Evolutionary conservation across 139 green algal species (phyloP).

Genomic region (Protoeuglena noctilucae): DNA sequence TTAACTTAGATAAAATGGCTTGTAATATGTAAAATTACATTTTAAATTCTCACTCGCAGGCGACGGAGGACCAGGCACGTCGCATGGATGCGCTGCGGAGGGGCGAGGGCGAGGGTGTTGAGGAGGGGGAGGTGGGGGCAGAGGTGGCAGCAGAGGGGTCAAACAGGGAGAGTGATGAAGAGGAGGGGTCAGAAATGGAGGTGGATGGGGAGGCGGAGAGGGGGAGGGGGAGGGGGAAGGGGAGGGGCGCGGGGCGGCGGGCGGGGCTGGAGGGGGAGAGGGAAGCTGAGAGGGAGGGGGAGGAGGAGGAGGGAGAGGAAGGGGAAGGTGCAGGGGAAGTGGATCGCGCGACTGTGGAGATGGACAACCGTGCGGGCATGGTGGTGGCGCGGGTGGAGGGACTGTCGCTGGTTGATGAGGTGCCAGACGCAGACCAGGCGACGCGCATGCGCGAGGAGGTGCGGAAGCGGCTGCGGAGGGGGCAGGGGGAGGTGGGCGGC

Average conservation of each 20-base stretch:
- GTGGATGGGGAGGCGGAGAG: conserved; percentile 1
- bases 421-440: not conserved
- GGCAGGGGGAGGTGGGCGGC: conserved; percentile 7
- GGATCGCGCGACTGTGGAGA: conserved; percentile 6
- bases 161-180: conserved; percentile 8
- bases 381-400: conserved; percentile 4
- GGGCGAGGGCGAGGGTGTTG: conserved; percentile 13
- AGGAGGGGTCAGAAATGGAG: conserved; percentile 2
- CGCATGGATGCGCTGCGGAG: conserved; percentile 4
- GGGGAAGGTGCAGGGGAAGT: conserved; percentile 1
- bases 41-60: too few relatives aligned
- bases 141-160: conserved; percentile 3
- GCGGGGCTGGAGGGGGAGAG: not conserved
- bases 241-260: conserved; percentile 1
- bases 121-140: conserved; percentile 7
- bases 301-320: conserved; percentile 11
- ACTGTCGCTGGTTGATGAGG: too few relatives aligned
- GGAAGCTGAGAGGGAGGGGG: conserved; percentile 11
- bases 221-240: not conserved
- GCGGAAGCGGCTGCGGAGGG: conserved; percentile 3
- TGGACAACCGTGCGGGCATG: conserved; percentile 5
- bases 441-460: too few relatives aligned
- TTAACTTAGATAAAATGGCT: conserved; percentile 20
- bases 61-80: conserved; percentile 5
- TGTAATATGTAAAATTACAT: too few relatives aligned